Evolutionary conservation across 768 basidiomycete genomes (phyloP).

Genomic region (Rhizopogon vulgaris): DNA sequence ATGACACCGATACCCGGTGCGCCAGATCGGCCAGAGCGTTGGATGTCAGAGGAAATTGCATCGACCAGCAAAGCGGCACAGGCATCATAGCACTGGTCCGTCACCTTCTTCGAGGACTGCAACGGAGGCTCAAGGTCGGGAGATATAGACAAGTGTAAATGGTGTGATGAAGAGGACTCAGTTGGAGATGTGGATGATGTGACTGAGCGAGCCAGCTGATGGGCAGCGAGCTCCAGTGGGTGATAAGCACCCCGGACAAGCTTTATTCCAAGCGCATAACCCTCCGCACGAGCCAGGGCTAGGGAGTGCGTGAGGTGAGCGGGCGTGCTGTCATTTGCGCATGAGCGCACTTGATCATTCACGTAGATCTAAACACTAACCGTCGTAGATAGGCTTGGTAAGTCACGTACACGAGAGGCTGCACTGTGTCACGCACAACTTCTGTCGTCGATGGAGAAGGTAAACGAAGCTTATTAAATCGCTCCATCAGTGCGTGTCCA

Average conservation of each 20-base stretch:
- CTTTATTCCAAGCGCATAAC: constrained; percentile 82
- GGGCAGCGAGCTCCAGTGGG: constrained; percentile 58
- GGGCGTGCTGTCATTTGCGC: constrained; percentile 44
- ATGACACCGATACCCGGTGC: constrained; percentile 48
- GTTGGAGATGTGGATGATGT: constrained; percentile 13
- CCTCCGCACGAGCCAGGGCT: constrained; percentile 53
- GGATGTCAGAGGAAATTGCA: constrained; percentile 48
- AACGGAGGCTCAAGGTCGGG: constrained; percentile 59
- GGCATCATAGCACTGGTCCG: constrained; percentile 67
- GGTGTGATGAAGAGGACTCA: not conserved
- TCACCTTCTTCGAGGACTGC: constrained; percentile 60
- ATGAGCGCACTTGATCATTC: not conserved
- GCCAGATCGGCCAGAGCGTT: constrained; percentile 5
- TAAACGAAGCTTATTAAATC: constrained; percentile 53
- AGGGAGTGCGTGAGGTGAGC: constrained; percentile 61
- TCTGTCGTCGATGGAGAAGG: not conserved
- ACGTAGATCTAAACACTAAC: constrained; percentile 25
- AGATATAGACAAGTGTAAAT: constrained; percentile 40
- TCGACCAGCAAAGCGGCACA: constrained; percentile 53
- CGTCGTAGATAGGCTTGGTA: constrained; percentile 86
- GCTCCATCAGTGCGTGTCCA: constrained; percentile 64
- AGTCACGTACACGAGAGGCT: constrained; percentile 77
- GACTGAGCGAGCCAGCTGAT: constrained; percentile 4
- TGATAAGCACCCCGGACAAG: constrained; percentile 94
- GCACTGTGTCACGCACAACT: constrained; percentile 23